phyloP scores from a whole-genome alignment of 495 filamentous ascomycete genomes.

The Lasiosphaeria hispida region DNA sequence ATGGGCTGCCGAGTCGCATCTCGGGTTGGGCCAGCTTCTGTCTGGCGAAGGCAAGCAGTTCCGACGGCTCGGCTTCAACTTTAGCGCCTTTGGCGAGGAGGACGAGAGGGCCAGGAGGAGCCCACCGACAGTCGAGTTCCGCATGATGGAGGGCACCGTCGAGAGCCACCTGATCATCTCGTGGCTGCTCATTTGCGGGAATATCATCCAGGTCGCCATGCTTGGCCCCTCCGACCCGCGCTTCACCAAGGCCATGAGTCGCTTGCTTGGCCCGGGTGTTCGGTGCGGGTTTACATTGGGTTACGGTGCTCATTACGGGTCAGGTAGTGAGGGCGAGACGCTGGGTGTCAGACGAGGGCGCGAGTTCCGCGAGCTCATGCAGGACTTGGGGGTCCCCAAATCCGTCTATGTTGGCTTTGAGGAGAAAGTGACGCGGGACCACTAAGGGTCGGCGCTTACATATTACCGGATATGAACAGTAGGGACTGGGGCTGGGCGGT shows the following conservation, averaged over 20 bases:
- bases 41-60: constrained; percentile 25
- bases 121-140: constrained; percentile 34
- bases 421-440: constrained; percentile 24
- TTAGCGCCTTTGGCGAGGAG: constrained; percentile 33
- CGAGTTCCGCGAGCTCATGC: constrained; percentile 28
- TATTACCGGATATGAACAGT: not conserved
- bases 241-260: constrained; percentile 14
- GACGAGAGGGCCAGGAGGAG: constrained; percentile 30
- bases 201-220: constrained; percentile 23
- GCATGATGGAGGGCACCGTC: constrained; percentile 34
- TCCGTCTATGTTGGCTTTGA: constrained; percentile 18
- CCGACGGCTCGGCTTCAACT: constrained; percentile 35
- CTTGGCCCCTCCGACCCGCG: constrained; percentile 11
- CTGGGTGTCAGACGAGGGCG: constrained; percentile 12
- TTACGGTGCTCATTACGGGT: too few relatives aligned
- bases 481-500: not conserved
- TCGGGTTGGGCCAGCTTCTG: constrained; percentile 26
- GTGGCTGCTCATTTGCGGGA: constrained; percentile 29
- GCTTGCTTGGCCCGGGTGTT: constrained; percentile 2
- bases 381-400: constrained; percentile 20
- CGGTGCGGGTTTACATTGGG: too few relatives aligned
- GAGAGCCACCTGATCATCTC: constrained; percentile 16
- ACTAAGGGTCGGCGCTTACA: not conserved
- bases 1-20: constrained; percentile 20
- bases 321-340: not conserved